Evolutionary conservation across 345 rosid species (phyloP).

Genomic region (Bruguiera parviflora): DNA sequence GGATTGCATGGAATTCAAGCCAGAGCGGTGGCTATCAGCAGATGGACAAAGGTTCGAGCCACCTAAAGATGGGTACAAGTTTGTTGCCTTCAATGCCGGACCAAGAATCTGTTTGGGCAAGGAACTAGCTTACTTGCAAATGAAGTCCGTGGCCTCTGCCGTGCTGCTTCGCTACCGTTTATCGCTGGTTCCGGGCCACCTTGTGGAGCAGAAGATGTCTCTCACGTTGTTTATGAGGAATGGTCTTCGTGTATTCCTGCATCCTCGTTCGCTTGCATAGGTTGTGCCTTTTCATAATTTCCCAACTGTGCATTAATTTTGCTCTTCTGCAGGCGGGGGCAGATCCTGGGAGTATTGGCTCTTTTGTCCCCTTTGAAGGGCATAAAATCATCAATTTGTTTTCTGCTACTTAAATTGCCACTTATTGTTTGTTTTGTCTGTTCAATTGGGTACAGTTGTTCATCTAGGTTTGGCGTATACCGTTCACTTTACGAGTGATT

Average conservation of each 20-base stretch:
- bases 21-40: conserved; percentile 73
- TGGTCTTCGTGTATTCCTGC: conserved; percentile 69
- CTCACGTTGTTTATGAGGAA: conserved; percentile 86
- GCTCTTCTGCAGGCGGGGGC: background rate
- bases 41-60: conserved; percentile 55
- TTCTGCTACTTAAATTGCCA: conserved; percentile 24
- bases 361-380: conserved; percentile 4
- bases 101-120: conserved; percentile 92
- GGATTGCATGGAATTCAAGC: conserved; percentile 74
- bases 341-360: background rate
- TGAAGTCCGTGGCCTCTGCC: conserved; percentile 88
- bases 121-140: conserved; percentile 84
- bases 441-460: conserved; percentile 7
- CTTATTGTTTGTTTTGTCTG: conserved; percentile 19
- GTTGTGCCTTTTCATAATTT: background rate
- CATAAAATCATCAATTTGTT: conserved; percentile 2
- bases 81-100: conserved; percentile 85
- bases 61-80: conserved; percentile 80
- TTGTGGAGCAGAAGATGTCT: conserved; percentile 92
- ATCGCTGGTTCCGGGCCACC: conserved; percentile 65
- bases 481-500: conserved; percentile 11
- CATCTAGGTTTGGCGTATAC: conserved; percentile 1
- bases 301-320: background rate
- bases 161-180: conserved; percentile 76
- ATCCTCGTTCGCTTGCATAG: conserved; percentile 51